Conservation (phyloP, 176 grass and related monocot species). For the Pontederia crassipes region DNA sequence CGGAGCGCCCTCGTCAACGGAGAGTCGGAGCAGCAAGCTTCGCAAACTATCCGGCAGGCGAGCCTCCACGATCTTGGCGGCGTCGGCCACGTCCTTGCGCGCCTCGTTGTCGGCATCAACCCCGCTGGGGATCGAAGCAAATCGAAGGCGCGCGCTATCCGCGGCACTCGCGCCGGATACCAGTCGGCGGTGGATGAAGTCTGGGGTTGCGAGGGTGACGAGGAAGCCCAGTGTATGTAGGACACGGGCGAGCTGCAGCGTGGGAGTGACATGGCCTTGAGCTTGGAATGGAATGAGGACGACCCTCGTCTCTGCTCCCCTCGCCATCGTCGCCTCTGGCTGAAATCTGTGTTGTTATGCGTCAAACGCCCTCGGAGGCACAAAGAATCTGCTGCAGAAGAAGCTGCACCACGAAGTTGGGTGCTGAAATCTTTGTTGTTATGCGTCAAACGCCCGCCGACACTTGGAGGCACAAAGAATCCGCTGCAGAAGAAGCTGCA, state of each 20-base stretch:
- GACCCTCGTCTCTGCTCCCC: neutral
- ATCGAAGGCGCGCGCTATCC: neutral
- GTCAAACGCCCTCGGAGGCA: too few species aligned
- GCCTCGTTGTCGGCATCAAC: neutral
- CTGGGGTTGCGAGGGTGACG: slow-evolving; percentile 46
- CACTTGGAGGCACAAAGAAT: too few species aligned
- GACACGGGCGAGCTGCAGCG: slow-evolving; percentile 58
- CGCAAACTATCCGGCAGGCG: slow-evolving; percentile 51
- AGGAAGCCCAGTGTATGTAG: slow-evolving; percentile 39
- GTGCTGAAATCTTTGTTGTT: too few species aligned
- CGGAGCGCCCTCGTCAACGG: neutral
- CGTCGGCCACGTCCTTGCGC: slow-evolving; percentile 28
- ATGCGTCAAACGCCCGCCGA: too few species aligned
- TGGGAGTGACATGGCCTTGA: slow-evolving; percentile 84
- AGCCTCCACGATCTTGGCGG: slow-evolving; percentile 50
- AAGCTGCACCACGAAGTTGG: too few species aligned
- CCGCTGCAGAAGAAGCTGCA: too few species aligned
- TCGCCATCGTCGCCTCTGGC: too few species aligned
- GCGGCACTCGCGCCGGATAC: neutral
- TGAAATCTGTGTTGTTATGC: too few species aligned
- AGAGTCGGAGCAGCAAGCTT: slow-evolving; percentile 25
- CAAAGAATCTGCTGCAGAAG: too few species aligned
- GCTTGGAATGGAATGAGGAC: slow-evolving; percentile 90
- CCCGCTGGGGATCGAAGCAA: neutral
- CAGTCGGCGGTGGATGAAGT: slow-evolving; percentile 66